These are phyloP conservation scores for Chalaropsis ovoidea DNA, from an alignment of 2,329 filamentous ascomycete genomes.

Conservation along the genomic window DNA sequence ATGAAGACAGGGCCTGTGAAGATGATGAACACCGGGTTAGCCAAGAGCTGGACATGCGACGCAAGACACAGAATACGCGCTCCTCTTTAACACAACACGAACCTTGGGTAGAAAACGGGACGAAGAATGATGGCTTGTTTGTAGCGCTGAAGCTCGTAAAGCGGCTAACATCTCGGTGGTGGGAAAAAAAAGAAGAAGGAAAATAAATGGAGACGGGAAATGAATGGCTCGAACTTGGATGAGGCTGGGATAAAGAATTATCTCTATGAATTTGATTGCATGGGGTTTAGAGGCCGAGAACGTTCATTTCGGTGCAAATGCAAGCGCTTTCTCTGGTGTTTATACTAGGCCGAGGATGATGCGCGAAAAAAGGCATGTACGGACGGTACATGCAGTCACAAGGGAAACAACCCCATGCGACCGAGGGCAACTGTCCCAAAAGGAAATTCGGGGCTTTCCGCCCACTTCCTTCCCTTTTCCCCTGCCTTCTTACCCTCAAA, in stretches of 20 bases:
- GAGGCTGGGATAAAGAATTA: constrained; percentile 1
- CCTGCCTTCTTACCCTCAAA: not conserved
- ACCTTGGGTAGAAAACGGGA: constrained; percentile 1
- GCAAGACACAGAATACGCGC: not conserved
- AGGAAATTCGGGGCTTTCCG: not conserved
- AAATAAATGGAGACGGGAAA: constrained; percentile 18
- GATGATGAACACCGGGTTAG: not conserved
- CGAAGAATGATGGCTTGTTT: constrained; percentile 15
- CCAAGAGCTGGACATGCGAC: not conserved
- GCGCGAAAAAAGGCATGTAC: constrained; percentile 11
- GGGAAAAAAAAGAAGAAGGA: constrained; percentile 10
- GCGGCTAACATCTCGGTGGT: constrained; percentile 22
- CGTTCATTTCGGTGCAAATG: not conserved
- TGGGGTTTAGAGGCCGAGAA: not conserved
- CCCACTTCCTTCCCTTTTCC: not conserved
- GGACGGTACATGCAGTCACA: not conserved
- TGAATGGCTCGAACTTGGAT: not conserved
- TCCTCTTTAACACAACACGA: not conserved
- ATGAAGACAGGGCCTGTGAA: constrained; percentile 12
- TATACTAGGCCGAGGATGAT: constrained; percentile 8
- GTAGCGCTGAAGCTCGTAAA: constrained; percentile 16
- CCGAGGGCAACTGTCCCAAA: constrained; percentile 10
- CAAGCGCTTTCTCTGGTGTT: not conserved
- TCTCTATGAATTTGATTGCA: not conserved
- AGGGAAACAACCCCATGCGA: constrained; percentile 14